Base-by-base conservation (phyloP, 1,139 yeast species). In the Suhomyces maxii region DNA sequence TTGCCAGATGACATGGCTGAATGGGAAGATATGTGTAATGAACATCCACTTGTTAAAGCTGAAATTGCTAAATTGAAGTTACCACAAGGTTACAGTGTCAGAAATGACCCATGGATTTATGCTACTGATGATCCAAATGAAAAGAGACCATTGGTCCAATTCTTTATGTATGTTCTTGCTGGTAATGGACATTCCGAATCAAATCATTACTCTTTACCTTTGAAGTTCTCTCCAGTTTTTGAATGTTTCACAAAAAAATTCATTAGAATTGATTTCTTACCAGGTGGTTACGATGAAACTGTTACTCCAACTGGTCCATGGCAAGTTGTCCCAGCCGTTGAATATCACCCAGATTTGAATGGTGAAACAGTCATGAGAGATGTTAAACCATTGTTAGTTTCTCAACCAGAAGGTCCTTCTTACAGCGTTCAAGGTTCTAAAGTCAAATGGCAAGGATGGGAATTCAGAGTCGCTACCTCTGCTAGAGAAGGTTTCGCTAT, bases 391-490 rank as follows among this genome's bases (percentile, higher is more conserved):
- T 79, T 88, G 65, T 71, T 85, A 54, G 80, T 87, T 41, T 66
- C 77, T 38, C 96, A 89, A 69, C 95, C 96, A 44, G 95, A 89
- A 59, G 96, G 96, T 52, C 86, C 95, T 18, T 85, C 93, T 1
- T 89, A 86, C 69, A 58, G 75, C n/a, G 68, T 82, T 41, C 74
- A 80, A 12, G 88, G 88, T 36, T 69, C 77, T 44, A 83, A 82
- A 65, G 80, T 89, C 53, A 69, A 76, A 50, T 89, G 96, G 97
- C 95, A 87, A 71, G 93, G 89, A 44, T 89, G 96, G 96, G 86
- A 84, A 64, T 87, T 89, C 73, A 78, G 89, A 65, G 88, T 86
- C 36, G 79, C 84, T 41, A 75, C 88, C 51, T 83, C 83, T 58
- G 83, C 82, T 43, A 85, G 96, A 75, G 96, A 89, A 71, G 96